Base-by-base conservation (phyloP, 495 filamentous ascomycete genomes). In the Neurospora hispaniola region DNA sequence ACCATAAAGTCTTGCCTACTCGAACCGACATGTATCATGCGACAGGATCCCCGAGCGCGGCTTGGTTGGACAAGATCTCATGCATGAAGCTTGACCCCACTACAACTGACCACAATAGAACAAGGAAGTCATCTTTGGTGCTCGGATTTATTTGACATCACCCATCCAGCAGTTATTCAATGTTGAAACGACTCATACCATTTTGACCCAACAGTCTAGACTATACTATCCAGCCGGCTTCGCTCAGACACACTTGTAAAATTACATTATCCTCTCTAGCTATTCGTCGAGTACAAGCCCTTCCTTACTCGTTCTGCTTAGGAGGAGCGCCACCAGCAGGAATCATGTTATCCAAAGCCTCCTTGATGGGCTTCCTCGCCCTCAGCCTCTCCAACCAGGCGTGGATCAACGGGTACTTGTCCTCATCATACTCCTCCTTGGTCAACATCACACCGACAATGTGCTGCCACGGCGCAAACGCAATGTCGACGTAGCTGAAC, bases 241-340 rank as follows among this genome's bases (percentile, higher is more conserved):
- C 54, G 27, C 54, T 35, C 54, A 16, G 31, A 62, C 46, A 48
- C 20, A 62, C 48, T 38, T 38, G 35, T 38, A 38, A 38, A 27
- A 7, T 16, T 62, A 62, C n/a, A 23, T 2, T 14, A 9, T 35
- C 27, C 27, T 8, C 54, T 35, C 27, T 7, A 27, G 27, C 27
- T 8, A 2, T 41, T 7, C 39, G 5, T 39, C 39, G 39, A 39
- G 40, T 41, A 20, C 5, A 31, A 16, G 6, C 48, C 12, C 11
- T 44, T 44, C 7, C 23, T 62, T 98, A 94, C 46, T 92, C 89
- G 82, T 96, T 14, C 71, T 90, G 85, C 42, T 73, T 72, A n/a
- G 72, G 46, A 12, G 48, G 54, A 18, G 78, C 70, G 94, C 39
- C 39, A 8, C 7, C 7, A 10, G 48, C 66, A 18, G 78, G 72